Evolutionary conservation across 208 protist genomes (phyloP).

Genomic region (Tritrichomonas foetus): DNA sequence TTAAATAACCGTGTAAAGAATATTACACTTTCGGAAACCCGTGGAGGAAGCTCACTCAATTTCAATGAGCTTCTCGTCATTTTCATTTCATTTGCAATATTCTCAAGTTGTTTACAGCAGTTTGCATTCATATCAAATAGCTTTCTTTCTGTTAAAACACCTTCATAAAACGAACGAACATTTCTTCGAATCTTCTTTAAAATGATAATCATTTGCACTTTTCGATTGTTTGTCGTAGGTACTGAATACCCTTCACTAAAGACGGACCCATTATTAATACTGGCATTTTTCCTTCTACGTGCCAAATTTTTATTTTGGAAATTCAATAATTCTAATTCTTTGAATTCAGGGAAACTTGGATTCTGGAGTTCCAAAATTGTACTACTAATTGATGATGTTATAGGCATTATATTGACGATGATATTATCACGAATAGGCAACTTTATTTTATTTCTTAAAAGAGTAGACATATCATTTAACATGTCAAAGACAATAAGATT

Average conservation of each 20-base stretch:
- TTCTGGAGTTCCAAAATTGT: not conserved
- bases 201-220: not conserved
- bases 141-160: not conserved
- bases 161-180: not conserved
- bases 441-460: not conserved
- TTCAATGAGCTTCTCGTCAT: not conserved
- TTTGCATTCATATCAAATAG: not conserved
- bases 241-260: no score
- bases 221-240: no score
- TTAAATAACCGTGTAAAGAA: not conserved
- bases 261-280: no score
- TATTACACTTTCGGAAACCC: not conserved
- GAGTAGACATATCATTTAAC: not conserved
- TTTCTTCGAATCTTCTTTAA: not conserved
- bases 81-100: not conserved
- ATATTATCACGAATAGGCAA: no score
- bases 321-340: no score
- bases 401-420: no score
- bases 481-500: not conserved
- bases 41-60: not conserved
- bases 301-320: no score
- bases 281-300: no score
- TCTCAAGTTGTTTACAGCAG: not conserved
- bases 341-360: constrained; percentile 8
- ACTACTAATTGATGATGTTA: no score